These are phyloP conservation scores for Leccinum disarticulatum DNA, from an alignment of 768 basidiomycete species.

Conservation along the genomic window DNA sequence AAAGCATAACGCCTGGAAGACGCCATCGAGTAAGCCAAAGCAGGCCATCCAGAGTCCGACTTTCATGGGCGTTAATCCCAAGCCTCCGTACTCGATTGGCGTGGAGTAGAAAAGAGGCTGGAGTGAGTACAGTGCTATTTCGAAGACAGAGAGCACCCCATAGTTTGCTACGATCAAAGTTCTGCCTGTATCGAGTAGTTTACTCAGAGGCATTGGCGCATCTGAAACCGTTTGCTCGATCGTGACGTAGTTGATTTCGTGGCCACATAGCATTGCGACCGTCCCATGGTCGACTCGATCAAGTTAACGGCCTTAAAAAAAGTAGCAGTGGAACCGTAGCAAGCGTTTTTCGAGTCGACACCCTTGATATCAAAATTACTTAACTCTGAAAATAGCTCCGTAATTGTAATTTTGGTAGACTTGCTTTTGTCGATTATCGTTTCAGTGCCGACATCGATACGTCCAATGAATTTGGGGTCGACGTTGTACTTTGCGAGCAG, in stretches of 20 bases:
- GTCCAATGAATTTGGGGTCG: no score
- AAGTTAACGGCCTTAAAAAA: no score
- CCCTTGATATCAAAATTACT: no score
- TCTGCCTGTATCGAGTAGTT: slow-evolving; percentile 34
- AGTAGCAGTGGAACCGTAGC: no score
- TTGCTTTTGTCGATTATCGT: no score
- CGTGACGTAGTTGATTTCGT: slow-evolving; percentile 16
- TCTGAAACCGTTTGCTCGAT: slow-evolving; percentile 15
- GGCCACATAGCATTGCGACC: no score
- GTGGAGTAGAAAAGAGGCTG: slow-evolving; percentile 43
- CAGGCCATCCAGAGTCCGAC: slow-evolving; percentile 40
- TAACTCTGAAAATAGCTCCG: no score
- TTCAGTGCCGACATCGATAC: no score
- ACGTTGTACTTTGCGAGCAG: no score
- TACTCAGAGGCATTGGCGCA: slow-evolving; percentile 24
- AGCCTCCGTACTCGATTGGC: slow-evolving; percentile 35
- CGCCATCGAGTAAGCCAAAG: slow-evolving; percentile 33
- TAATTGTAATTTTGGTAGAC: no score
- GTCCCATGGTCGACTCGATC: no score
- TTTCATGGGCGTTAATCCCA: slow-evolving; percentile 35
- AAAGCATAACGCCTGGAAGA: slow-evolving; percentile 35
- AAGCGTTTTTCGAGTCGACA: no score
- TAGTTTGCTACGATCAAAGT: slow-evolving; percentile 39
- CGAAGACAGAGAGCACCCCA: slow-evolving; percentile 34
- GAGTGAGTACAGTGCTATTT: slow-evolving; percentile 36